These are phyloP conservation scores for Tagetes erecta DNA, from an alignment of 129 eudicot species.

Conservation along the genomic window DNA sequence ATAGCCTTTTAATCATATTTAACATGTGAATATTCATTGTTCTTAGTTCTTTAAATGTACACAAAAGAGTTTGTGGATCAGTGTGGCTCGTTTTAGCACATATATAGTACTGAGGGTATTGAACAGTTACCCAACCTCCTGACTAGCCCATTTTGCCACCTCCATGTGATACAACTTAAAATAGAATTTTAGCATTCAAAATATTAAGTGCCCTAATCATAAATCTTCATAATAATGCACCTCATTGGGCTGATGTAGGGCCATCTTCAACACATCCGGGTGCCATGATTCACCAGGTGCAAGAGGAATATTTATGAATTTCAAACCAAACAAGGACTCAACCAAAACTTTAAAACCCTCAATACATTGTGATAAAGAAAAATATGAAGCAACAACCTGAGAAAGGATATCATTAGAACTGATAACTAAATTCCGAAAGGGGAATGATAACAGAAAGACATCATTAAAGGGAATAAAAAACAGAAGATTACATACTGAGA, in stretches of 20 bases:
- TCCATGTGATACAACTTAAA: not conserved
- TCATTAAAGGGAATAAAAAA: conserved; percentile 14
- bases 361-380: conserved; percentile 76
- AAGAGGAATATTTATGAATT: conserved; percentile 52
- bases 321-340: conserved; percentile 81
- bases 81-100: not conserved
- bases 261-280: conserved; percentile 85
- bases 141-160: conserved; percentile 8
- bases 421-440: not conserved
- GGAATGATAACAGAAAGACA: conserved; percentile 3
- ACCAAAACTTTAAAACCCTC: conserved; percentile 80
- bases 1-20: not conserved
- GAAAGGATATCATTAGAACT: conserved; percentile 6
- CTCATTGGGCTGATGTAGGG: conserved; percentile 89
- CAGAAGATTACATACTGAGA: conserved; percentile 50
- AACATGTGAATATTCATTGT: not conserved
- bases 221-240: conserved; percentile 35
- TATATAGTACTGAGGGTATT: not conserved
- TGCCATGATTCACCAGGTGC: conserved; percentile 98
- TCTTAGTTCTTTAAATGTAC: not conserved
- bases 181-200: conserved; percentile 11
- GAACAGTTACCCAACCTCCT: not conserved
- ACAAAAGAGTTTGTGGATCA: not conserved
- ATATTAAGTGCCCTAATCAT: not conserved
- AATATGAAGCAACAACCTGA: conserved; percentile 80